A percentile compares a stretch with the other conserved stretches of the same genome.
phyloP scores from a whole-genome alignment of 2,329 filamentous ascomycete genomes.

The Fusarium temperatum region DNA sequence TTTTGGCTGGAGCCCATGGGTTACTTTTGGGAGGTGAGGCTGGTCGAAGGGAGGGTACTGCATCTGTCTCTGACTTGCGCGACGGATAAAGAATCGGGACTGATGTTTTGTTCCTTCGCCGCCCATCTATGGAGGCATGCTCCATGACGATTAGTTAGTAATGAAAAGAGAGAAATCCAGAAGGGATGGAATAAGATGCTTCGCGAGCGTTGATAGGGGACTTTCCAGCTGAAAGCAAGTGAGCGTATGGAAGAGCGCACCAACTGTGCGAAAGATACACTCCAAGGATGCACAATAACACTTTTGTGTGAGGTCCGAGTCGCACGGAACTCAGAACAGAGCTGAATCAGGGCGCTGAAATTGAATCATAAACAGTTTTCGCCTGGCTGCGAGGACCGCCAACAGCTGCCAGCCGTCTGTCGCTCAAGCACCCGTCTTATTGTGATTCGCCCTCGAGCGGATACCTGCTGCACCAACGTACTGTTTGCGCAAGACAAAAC shows the following conservation, averaged over 20 bases:
- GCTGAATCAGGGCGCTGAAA: background rate
- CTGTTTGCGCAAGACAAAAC: background rate
- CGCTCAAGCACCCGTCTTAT: conserved; percentile 1
- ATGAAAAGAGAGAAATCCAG: background rate
- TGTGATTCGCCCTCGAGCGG: conserved; percentile 26
- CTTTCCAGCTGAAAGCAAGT: conserved; percentile 14
- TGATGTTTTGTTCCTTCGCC: conserved; percentile 28
- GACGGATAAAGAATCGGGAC: background rate
- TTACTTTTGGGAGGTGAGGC: conserved; percentile 48
- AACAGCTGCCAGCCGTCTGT: conserved; percentile 38
- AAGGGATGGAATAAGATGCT: background rate
- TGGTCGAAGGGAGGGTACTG: conserved; percentile 38
- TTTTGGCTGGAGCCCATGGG: conserved; percentile 42
- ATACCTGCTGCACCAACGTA: conserved; percentile 19
- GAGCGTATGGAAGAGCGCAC: conserved; percentile 20
- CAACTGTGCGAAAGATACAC: conserved; percentile 18
- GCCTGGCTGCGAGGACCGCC: background rate
- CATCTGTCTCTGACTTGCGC: conserved; percentile 22
- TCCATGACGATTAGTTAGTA: conserved; percentile 29
- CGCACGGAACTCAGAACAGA: conserved; percentile 25
- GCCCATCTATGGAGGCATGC: conserved; percentile 42
- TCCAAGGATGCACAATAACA: conserved; percentile 25
- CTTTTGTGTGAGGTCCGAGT: conserved; percentile 22
- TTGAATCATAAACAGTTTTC: conserved; percentile 25
- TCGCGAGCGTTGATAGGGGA: background rate